phyloP scores from a whole-genome alignment of 164 flowering plant genomes.

The Tetrastigma voinierianum region DNA sequence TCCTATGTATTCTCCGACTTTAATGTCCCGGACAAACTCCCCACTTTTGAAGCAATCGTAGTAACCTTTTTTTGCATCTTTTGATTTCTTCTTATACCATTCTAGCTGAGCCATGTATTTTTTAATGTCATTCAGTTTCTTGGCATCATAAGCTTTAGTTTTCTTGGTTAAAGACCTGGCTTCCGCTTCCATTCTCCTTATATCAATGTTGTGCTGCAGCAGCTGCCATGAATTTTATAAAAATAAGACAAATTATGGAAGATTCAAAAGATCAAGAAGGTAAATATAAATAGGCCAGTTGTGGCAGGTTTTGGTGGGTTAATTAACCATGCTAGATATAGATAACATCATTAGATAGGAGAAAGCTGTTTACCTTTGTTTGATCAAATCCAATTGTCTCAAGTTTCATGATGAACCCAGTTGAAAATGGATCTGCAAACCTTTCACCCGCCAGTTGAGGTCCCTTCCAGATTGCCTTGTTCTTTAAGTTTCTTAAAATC shows the following conservation, averaged over 20 bases:
- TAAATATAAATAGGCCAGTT: too few species aligned
- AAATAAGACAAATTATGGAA: too few species aligned
- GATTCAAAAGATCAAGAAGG: too few species aligned
- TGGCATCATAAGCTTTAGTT: conserved; percentile 12
- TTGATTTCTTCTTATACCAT: conserved; percentile 44
- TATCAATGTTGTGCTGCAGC: conserved; percentile 2
- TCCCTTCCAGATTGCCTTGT: conserved; percentile 8
- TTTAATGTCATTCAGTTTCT: conserved; percentile 31
- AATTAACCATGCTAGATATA: too few species aligned
- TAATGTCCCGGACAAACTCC: too few species aligned
- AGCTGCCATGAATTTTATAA: too few species aligned
- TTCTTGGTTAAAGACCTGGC: not conserved
- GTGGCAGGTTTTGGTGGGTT: too few species aligned
- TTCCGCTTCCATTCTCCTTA: conserved; percentile 9
- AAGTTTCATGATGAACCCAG: conserved; percentile 26
- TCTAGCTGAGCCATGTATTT: conserved; percentile 34
- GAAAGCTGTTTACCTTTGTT: too few species aligned
- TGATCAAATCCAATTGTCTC: conserved; percentile 21
- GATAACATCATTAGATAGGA: too few species aligned
- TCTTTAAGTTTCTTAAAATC: too few species aligned
- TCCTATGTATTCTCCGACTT: too few species aligned
- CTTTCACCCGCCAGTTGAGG: not conserved
- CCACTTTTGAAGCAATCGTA: too few species aligned
- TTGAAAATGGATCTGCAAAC: conserved; percentile 6
- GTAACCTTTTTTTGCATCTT: conserved; percentile 27